Evolutionary conservation across 495 filamentous ascomycete species (phyloP).

Genomic region (Podospora tetraspora): DNA sequence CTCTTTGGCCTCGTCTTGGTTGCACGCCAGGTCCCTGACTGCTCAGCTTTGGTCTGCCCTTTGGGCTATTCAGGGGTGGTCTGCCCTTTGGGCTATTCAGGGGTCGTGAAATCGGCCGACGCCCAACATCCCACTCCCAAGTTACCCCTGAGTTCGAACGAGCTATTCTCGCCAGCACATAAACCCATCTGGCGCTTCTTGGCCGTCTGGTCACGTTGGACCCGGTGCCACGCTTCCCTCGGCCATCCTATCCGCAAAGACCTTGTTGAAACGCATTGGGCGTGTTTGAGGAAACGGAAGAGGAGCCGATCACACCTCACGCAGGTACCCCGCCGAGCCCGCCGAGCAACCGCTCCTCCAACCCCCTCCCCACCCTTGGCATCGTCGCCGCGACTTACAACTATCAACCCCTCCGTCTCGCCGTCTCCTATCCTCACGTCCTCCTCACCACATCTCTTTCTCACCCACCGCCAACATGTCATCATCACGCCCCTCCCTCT

Average conservation of each 20-base stretch:
- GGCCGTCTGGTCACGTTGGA: background rate
- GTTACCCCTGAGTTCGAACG: background rate
- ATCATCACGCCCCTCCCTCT: conserved; percentile 43
- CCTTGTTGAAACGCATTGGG: conserved; percentile 5
- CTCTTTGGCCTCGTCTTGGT: background rate
- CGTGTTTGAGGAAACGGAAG: conserved; percentile 11
- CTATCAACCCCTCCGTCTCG: background rate
- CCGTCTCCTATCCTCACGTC: too few species aligned
- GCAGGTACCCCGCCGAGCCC: conserved; percentile 6
- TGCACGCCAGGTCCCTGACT: background rate
- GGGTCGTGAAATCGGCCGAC: background rate
- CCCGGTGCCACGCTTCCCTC: background rate
- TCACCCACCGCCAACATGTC: conserved; percentile 36
- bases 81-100: background rate
- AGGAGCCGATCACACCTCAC: conserved; percentile 9
- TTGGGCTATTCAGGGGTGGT: background rate
- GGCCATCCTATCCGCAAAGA: background rate
- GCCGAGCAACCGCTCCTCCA: conserved; percentile 2
- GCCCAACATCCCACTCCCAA: background rate
- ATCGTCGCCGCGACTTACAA: background rate
- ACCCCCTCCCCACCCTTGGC: background rate
- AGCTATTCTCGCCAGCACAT: background rate
- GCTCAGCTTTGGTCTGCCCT: background rate
- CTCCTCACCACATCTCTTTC: background rate
- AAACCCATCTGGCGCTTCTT: background rate